Percentiles rank a stretch among this genome's conserved stretches.
Evolutionary conservation across 352 stramenopile species (phyloP).

Genomic region (Globisporangium parvum): DNA sequence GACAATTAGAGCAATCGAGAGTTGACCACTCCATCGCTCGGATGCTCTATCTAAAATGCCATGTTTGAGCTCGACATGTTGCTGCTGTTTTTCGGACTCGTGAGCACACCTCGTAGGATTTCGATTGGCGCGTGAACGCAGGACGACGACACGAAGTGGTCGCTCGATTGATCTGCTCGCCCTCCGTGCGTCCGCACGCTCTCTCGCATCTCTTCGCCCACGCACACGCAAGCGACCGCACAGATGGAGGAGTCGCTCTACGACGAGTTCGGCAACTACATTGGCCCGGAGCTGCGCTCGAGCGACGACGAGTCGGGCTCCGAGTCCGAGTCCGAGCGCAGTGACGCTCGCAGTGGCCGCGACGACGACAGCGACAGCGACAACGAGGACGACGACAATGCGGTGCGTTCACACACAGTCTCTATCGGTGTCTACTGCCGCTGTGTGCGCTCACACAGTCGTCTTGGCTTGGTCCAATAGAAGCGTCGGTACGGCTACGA

Average conservation of each 20-base stretch:
- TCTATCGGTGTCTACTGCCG: no score
- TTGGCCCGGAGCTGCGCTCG: conserved; percentile 94
- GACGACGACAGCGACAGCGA: conserved; percentile 47
- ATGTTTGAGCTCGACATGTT: no score
- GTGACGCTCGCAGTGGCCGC: conserved; percentile 2
- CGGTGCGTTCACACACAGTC: background rate
- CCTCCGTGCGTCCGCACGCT: background rate
- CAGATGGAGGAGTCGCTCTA: conserved; percentile 96
- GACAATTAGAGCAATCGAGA: no score
- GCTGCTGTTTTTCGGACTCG: no score
- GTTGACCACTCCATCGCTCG: no score
- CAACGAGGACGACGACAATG: conserved; percentile 13
- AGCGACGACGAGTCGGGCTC: conserved; percentile 61
- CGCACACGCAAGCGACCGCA: background rate
- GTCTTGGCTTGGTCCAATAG: conserved; percentile 1
- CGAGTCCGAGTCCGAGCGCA: conserved; percentile 42
- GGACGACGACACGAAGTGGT: background rate
- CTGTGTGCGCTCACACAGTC: background rate
- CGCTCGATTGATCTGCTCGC: background rate
- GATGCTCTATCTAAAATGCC: no score
- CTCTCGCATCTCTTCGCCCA: background rate
- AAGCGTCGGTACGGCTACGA: conserved; percentile 14
- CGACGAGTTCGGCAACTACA: conserved; percentile 99
- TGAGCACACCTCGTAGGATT: no score
- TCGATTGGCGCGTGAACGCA: background rate